Evolutionary conservation across 805 yeast genomes (phyloP), one percentile per base, ranked within the genome.

Genomic region (Zygosaccharomyces kombuchaensis): DNA sequence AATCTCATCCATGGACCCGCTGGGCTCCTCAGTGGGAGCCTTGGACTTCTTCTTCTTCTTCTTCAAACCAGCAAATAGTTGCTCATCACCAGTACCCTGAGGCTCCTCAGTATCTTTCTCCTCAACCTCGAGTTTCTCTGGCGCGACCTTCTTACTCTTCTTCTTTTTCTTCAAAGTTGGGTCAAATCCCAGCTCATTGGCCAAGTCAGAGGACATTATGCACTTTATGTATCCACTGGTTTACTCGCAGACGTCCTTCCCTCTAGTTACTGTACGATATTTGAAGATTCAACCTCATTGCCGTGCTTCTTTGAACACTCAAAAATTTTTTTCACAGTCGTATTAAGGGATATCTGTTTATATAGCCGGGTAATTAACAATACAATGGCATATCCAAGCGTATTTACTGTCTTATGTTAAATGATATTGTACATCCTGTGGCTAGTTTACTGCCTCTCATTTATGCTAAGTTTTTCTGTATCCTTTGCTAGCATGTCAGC

Each of bases 21-120:
- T 66, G 9, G 59, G 62, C 4, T 65, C 75, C 8, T 64, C 67
- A 7, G 50, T 62, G 64, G 16, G 66, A 53, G 48, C 70, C 72
- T 69, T 67, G 52, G 80, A 71, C 69, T 86, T 77, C 85, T 86
- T 87, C 84, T 86, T 87, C 78, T 88, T 81, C 77, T 87, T 87
- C 72, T 86, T 86, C 63, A 88, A 71, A 8, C 93, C 91, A 26
- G 88, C 77, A 59, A 87, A 81, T 70, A 87, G 68, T 51, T 82
- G 89, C 53, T 82, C 87, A 44, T 77, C 81, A 46, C 70, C 74
- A 47, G 69, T 75, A 5, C 58, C 60, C 16, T 53, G 56, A 26
- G 50, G 52, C 51, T 45, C 38, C 14, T 54, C 51, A 13, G 67
- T 72, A 30, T 64, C 66, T 54, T 70, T 47, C 67, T 69, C 45